Conservation (phyloP, 2,329 filamentous ascomycete species). For the Lachnellula willkommii region DNA sequence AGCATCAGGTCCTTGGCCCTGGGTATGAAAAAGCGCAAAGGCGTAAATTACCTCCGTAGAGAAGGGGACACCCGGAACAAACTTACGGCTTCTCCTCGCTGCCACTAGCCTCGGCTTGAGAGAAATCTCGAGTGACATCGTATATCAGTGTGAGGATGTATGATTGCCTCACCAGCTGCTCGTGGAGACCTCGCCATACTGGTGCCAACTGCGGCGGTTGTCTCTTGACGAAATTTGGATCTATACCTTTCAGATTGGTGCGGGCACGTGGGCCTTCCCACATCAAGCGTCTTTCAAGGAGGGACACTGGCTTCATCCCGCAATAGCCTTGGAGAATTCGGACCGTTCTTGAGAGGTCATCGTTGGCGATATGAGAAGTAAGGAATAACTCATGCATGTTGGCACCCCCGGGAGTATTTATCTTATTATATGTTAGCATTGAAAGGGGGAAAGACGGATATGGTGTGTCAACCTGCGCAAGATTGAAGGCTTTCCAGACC, state of each 20-base stretch:
- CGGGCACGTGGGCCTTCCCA: constrained; percentile 43
- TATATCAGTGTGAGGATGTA: constrained; percentile 53
- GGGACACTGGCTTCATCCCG: constrained; percentile 49
- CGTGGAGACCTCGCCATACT: constrained; percentile 49
- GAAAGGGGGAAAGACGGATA: neutral
- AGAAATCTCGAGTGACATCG: constrained; percentile 47
- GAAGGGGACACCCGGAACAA: neutral
- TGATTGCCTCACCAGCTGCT: constrained; percentile 50
- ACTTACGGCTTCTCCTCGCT: constrained; percentile 14
- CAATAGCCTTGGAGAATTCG: constrained; percentile 53
- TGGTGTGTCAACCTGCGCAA: neutral
- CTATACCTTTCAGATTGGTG: constrained; percentile 22
- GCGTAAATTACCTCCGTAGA: neutral
- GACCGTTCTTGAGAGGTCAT: constrained; percentile 44
- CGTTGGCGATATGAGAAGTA: constrained; percentile 46
- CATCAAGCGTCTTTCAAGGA: constrained; percentile 47
- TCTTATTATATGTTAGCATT: neutral
- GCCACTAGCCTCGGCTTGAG: constrained; percentile 20
- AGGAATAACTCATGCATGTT: constrained; percentile 57
- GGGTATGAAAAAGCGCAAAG: neutral
- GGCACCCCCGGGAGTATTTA: neutral
- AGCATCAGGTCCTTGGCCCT: neutral
- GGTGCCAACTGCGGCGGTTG: constrained; percentile 16
- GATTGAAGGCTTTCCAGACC: neutral
- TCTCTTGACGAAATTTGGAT: constrained; percentile 14